A percentile compares a stretch with the other conserved stretches of the same genome.
phyloP scores from a whole-genome alignment of 2,329 filamentous ascomycete species.

The Endoconidiophora laricicola region DNA sequence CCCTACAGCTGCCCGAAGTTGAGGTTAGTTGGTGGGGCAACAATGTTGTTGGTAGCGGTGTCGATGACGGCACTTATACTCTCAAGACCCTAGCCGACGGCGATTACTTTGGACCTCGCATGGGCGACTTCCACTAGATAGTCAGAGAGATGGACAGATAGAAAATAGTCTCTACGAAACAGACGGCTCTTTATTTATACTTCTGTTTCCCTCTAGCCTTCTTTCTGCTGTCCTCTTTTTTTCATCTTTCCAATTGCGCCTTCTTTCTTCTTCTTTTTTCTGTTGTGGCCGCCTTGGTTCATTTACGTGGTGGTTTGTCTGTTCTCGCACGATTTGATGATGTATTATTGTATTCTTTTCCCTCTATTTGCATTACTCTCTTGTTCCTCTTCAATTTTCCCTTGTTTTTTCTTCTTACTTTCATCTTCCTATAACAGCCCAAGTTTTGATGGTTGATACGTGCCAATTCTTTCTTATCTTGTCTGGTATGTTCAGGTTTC shows the following conservation, averaged over 20 bases:
- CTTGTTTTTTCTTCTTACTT: neutral
- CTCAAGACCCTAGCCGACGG: constrained; percentile 20
- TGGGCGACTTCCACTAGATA: constrained; percentile 12
- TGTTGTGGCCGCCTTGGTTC: neutral
- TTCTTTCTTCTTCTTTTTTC: neutral
- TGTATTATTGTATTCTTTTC: neutral
- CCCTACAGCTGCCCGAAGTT: constrained; percentile 28
- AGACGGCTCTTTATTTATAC: neutral
- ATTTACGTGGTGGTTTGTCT: neutral
- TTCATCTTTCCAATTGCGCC: neutral
- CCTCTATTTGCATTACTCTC: neutral
- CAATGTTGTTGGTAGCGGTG: constrained; percentile 23
- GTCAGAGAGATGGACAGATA: neutral
- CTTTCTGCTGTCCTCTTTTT: neutral
- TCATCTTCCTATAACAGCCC: neutral
- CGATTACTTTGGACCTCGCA: constrained; percentile 20
- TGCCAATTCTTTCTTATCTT: too few relatives aligned
- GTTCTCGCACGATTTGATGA: constrained; percentile 2
- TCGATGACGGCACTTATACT: constrained; percentile 26
- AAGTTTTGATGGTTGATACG: too few relatives aligned
- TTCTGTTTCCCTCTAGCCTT: neutral
- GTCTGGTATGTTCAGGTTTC: too few relatives aligned
- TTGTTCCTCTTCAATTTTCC: neutral
- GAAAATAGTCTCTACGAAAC: neutral
- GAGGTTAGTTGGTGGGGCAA: constrained; percentile 35